Evolutionary conservation across 108 stramenopile genomes (phyloP), one percentile per base, ranked within the genome.

Genomic region (Fragilariopsis cylindrus): DNA sequence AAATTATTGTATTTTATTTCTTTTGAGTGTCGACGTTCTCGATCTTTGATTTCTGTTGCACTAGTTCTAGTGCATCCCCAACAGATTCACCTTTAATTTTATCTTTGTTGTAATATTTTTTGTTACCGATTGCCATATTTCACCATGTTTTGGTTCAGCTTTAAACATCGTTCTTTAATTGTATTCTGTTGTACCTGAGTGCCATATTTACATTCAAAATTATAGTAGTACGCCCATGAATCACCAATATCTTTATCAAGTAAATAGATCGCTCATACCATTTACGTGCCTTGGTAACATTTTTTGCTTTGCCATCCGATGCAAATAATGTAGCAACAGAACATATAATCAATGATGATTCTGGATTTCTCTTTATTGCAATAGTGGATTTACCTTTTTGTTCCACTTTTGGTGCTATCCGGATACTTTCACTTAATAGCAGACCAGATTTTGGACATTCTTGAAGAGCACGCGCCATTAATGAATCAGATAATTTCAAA

Each of bases 101-200:
- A 18, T 84, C 75, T 71, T 82, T 76, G 72, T 97, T 90, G 13
- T 57, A 79, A 92, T 92, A 45, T 84, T 83, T 82, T 99, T 97
- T 40, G 81, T 71, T 7, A 97, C 78, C 16, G 80, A 65, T 40
- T 84, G 83, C 96, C 97, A 99, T 13, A 95, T 41, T 69, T 96
- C 95, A n/a, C 98, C 98, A 73, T 97, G 93, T 42, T 91, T 92
- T 2, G 98, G 98, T 65, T 97, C 96, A 3, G 96, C 96, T 9
- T 73, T 58, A 21, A 85, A 67, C 96, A 97, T 70, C 85, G 78
- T 63, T 90, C 77, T 64, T 90, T 82, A 1, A 97, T 83, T 6
- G 84, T 78, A 7, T 79, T 75, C 73, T 87, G 84, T 18, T 92
- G 81, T 65, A 83, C 88, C 21, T 79, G 78, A 6, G 77, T 90